Conservation (phyloP, 2,329 filamentous ascomycete genomes). For the Penicillium oxalicum region DNA sequence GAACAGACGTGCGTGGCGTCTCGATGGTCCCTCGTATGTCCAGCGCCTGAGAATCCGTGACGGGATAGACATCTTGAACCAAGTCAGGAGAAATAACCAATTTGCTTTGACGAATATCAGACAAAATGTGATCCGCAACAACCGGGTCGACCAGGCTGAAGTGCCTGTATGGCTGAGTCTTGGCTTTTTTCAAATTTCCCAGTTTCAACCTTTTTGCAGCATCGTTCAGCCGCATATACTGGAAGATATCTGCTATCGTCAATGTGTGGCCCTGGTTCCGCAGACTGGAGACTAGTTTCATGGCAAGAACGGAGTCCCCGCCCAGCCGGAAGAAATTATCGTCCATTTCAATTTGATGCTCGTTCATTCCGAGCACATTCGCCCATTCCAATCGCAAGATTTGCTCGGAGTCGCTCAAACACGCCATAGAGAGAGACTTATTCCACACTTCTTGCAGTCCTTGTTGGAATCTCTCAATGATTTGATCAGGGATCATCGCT, state of each 20-base stretch:
- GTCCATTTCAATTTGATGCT: slow-evolving; percentile 45
- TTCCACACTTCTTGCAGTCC: slow-evolving; percentile 31
- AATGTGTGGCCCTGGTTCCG: slow-evolving; percentile 40
- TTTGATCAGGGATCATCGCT: slow-evolving; percentile 17
- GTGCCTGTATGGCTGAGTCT: slow-evolving; percentile 33
- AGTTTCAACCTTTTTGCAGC: slow-evolving; percentile 49
- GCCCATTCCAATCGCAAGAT: slow-evolving; percentile 33
- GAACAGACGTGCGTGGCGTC: slow-evolving; percentile 55
- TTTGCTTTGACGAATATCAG: slow-evolving; percentile 43
- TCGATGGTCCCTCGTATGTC: slow-evolving; percentile 55
- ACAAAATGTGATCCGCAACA: slow-evolving; percentile 40
- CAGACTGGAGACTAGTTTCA: slow-evolving; percentile 48
- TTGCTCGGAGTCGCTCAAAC: slow-evolving; percentile 31
- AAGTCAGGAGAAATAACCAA: slow-evolving; percentile 46
- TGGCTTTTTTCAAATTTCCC: slow-evolving; percentile 22
- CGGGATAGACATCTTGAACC: slow-evolving; percentile 52
- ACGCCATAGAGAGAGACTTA: slow-evolving; percentile 22
- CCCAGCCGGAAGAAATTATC: slow-evolving; percentile 58
- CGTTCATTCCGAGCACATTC: slow-evolving; percentile 19
- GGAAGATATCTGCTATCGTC: slow-evolving; percentile 48
- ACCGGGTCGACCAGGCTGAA: slow-evolving; percentile 46
- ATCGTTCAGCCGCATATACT: slow-evolving; percentile 42
- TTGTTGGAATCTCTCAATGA: slow-evolving; percentile 13
- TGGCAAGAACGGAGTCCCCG: slow-evolving; percentile 56
- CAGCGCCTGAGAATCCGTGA: slow-evolving; percentile 53